phyloP scores from a whole-genome alignment of 192 early-diverging fungal species.

The Dimargaris verticillata region DNA sequence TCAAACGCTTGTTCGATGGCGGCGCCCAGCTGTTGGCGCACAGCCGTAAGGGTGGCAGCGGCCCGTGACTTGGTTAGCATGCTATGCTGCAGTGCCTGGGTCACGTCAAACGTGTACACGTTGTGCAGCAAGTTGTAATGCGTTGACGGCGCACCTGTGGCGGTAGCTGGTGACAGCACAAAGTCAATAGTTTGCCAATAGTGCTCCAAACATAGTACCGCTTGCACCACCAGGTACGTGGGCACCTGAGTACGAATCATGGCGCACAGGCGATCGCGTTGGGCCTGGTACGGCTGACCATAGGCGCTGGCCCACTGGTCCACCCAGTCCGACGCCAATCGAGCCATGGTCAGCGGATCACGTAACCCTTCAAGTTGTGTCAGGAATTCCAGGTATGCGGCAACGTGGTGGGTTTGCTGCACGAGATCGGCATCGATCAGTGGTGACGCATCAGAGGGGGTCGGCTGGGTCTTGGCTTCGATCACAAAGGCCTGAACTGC shows the following conservation, averaged over 20 bases:
- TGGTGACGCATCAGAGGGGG: too few relatives aligned
- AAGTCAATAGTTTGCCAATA: neutral
- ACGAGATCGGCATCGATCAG: too few relatives aligned
- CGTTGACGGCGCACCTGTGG: too few relatives aligned
- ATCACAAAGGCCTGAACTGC: too few relatives aligned
- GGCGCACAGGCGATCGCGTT: neutral
- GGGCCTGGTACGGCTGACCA: neutral
- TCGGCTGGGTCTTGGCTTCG: too few relatives aligned
- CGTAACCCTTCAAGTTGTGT: neutral
- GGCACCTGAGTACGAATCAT: neutral
- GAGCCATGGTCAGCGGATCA: slow-evolving; percentile 3
- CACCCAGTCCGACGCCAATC: neutral
- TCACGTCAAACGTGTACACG: neutral
- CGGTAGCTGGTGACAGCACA: neutral
- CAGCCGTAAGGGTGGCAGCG: too few relatives aligned
- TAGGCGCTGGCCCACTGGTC: neutral
- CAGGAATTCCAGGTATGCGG: neutral
- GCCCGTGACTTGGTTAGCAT: neutral
- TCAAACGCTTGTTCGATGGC: neutral
- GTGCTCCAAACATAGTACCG: neutral
- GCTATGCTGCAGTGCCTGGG: neutral
- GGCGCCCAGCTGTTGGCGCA: too few relatives aligned
- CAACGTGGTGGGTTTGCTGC: neutral
- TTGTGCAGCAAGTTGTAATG: neutral
- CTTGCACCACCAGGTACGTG: neutral